Percentiles rank a stretch among this genome's conserved stretches.
phyloP scores from a whole-genome alignment of 805 yeast species.

The Saturnispora halmiae region DNA sequence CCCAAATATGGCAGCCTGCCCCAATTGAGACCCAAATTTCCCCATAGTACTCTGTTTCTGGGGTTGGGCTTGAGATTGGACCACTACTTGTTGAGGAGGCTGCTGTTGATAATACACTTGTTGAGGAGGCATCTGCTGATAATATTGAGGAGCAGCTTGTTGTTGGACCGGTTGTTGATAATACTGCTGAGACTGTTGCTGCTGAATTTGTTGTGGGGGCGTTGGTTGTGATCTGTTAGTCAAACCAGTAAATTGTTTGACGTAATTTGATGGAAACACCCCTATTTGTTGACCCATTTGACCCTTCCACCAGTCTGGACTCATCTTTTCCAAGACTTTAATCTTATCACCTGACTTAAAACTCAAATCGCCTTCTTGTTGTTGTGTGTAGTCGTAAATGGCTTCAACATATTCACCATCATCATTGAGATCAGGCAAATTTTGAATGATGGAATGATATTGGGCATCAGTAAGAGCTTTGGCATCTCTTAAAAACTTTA shows the following conservation, averaged over 20 bases:
- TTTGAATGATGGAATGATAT: constrained; percentile 26
- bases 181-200: constrained; percentile 3
- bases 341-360: constrained; percentile 61
- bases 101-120: constrained; percentile 9
- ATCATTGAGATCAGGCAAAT: constrained; percentile 51
- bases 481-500: constrained; percentile 70
- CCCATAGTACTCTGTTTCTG: constrained; percentile 24
- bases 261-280: constrained; percentile 87
- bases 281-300: constrained; percentile 51
- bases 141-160: constrained; percentile 11
- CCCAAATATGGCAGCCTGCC: constrained; percentile 94
- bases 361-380: constrained; percentile 65
- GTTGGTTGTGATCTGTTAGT: too few species aligned
- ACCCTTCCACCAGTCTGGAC: constrained; percentile 92
- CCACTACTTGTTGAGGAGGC: constrained; percentile 12
- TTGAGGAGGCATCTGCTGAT: constrained; percentile 10
- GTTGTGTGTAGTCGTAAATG: constrained; percentile 63
- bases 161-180: constrained; percentile 9
- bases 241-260: constrained; percentile 29
- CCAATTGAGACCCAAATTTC: constrained; percentile 76
- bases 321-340: constrained; percentile 60
- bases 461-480: constrained; percentile 56
- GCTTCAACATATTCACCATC: constrained; percentile 55
- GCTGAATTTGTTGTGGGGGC: constrained; percentile 14
- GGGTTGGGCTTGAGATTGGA: constrained; percentile 14